Conservation (phyloP, 1,284 basidiomycete species). For the Cryptococcus amylolentus region DNA sequence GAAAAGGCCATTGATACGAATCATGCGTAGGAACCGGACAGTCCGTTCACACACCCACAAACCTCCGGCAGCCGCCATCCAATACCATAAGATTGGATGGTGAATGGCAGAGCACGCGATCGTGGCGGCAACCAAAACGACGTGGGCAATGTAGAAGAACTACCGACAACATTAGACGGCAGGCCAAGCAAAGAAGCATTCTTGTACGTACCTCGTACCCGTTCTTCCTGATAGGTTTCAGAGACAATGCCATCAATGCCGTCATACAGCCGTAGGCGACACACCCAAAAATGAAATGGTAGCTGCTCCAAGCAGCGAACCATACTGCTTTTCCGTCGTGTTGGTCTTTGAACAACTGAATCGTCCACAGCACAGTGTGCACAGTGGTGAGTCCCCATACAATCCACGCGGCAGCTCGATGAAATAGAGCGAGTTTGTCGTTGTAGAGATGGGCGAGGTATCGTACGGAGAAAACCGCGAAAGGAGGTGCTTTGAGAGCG, state of each 20-base stretch:
- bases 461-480: constrained; percentile 71
- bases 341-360: constrained; percentile 64
- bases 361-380: constrained; percentile 71
- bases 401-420: constrained; percentile 68
- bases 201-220: constrained; percentile 60
- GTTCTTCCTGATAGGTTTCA: constrained; percentile 61
- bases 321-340: constrained; percentile 57
- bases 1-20: constrained; percentile 61
- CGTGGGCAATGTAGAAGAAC: constrained; percentile 68
- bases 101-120: constrained; percentile 64
- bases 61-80: constrained; percentile 60
- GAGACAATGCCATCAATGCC: constrained; percentile 61
- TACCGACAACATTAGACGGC: constrained; percentile 8
- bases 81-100: constrained; percentile 61
- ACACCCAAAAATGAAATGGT: constrained; percentile 70
- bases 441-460: constrained; percentile 67
- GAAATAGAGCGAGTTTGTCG: constrained; percentile 71
- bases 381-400: constrained; percentile 67
- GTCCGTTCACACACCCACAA: constrained; percentile 66
- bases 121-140: constrained; percentile 63
- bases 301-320: constrained; percentile 62
- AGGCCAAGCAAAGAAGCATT: background rate
- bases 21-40: constrained; percentile 60
- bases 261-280: constrained; percentile 70
- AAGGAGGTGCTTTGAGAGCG: constrained; percentile 75